Base-by-base conservation (phyloP, 345 rosid genomes). In the Hibiscus mutabilis region DNA sequence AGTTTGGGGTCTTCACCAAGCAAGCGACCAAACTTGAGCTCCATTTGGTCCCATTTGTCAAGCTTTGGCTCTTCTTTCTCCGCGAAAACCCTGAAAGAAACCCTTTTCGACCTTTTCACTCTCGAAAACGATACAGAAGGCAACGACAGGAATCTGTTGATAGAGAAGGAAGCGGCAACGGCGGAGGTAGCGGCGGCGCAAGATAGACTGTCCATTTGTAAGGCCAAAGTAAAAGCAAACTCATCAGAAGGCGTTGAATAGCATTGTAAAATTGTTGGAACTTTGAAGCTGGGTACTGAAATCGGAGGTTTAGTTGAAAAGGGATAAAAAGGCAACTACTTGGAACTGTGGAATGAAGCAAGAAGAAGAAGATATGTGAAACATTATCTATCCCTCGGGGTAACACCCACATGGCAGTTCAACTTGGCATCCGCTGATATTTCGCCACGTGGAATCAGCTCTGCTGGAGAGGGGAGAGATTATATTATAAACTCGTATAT, bases 1-100 rank as follows among this genome's bases (percentile, higher is more conserved):
- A 91, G 83, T 80, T 90, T 88, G 44, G 99, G 99, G 82, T 94
- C 97, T 83, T 94, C 98, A 0, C 95, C 96, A 5, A 94, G 82
- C 81, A 88, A 72, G 27, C 85, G 88, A 46, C 97, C 98, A 49
- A 90, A 88, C 73, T 91, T 86, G 81, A 94, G 88, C 91, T 91
- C 97, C 98, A 91, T 91, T 80, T 79, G 87, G 80, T 94, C 98
- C 87, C 87, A 85, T 66, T 83, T 80, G 75, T 83, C 86, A 66
- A 90, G 77, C 74, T 82, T 76, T 6, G 88, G 84, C 66, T 87
- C 96, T 75, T 87, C 93, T 59, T 79, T 85, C 27, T 82, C 78
- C 16, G 96, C 91, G 62, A 77, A 81, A 42, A 89, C 84, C 16
- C 71, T 29, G 58, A 73, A 59, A 52, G 57, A 49, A 22, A 78